Percentiles rank a stretch among this genome's conserved stretches.
Evolutionary conservation across 73 alveolate genomes (phyloP).

Genomic region (Stentor coeruleus): DNA sequence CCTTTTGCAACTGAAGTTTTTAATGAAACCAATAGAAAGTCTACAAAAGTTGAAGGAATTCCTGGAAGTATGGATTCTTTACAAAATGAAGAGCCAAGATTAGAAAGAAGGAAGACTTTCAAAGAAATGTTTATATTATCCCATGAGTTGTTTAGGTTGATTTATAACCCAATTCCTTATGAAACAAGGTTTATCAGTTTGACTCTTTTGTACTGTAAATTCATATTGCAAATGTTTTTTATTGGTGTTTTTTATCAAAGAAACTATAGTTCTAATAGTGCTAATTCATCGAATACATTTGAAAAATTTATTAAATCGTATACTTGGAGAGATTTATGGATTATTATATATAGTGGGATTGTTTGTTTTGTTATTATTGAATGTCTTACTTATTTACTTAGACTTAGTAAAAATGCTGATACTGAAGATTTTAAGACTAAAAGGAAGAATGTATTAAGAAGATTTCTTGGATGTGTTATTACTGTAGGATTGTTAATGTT

Average conservation of each 20-base stretch:
- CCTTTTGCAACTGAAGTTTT: no score
- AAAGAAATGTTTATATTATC: no score
- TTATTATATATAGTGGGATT: background rate
- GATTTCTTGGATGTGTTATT: no score
- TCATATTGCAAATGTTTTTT: background rate
- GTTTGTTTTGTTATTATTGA: background rate
- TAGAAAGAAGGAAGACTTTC: background rate
- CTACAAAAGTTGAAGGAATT: background rate
- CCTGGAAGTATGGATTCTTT: background rate
- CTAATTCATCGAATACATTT: background rate
- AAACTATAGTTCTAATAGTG: background rate
- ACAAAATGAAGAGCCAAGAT: background rate
- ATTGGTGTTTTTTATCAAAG: constrained; percentile 2
- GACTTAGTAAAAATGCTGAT: no score
- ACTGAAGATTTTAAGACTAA: no score
- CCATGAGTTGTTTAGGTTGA: background rate
- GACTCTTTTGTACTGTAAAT: background rate
- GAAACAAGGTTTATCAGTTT: background rate
- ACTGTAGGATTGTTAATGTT: no score
- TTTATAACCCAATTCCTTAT: background rate
- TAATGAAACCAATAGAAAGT: background rate
- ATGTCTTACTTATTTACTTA: no score
- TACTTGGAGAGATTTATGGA: background rate
- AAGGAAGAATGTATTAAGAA: no score
- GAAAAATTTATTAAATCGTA: no score